Conservation (phyloP, 495 filamentous ascomycete species). For the Neurospora terricola region DNA sequence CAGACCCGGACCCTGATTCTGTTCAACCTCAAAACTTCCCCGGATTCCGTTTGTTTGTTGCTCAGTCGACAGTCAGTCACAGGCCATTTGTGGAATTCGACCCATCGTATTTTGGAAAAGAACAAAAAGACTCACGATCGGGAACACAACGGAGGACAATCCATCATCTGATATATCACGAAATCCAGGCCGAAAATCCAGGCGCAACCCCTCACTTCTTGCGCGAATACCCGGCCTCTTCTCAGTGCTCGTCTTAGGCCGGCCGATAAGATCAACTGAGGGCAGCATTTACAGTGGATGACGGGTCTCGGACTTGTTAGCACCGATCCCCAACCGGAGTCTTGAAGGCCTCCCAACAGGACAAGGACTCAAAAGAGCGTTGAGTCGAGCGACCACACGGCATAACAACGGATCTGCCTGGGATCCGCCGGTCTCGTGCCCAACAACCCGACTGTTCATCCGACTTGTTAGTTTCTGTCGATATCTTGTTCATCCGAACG, state of each 20-base stretch:
- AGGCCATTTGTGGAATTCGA: background rate
- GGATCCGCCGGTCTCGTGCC: background rate
- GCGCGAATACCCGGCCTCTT: background rate
- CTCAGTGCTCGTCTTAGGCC: background rate
- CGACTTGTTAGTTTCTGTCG: background rate
- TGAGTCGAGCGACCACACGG: background rate
- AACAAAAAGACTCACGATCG: background rate
- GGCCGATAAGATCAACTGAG: background rate
- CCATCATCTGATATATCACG: background rate
- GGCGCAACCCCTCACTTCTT: background rate
- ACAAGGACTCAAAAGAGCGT: background rate
- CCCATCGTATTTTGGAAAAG: background rate
- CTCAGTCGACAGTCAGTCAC: background rate
- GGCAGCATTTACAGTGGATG: background rate
- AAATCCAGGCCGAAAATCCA: background rate
- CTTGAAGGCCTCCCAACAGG: background rate
- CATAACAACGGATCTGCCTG: background rate
- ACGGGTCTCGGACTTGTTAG: background rate
- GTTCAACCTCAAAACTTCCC: background rate
- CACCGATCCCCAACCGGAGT: background rate
- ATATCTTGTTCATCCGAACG: background rate
- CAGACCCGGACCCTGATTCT: background rate
- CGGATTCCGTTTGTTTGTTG: background rate
- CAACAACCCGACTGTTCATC: background rate
- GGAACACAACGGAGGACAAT: background rate